These are phyloP conservation scores for Pythium coloratum DNA, from an alignment of 352 stramenopile genomes.

Conservation along the genomic window DNA sequence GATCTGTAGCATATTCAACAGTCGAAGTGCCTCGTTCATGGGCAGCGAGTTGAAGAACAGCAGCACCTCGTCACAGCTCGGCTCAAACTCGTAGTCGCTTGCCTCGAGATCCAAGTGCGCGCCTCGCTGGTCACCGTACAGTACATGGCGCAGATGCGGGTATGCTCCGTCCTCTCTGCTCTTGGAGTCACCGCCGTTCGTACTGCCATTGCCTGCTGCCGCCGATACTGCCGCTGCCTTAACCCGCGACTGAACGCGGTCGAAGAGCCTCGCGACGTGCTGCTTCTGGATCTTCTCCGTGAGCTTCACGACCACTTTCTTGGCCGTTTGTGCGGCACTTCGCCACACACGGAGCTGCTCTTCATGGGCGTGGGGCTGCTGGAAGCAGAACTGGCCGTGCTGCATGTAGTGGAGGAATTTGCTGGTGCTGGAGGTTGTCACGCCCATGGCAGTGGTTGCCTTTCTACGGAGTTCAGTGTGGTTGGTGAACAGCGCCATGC, in stretches of 20 bases:
- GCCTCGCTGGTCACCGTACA: conserved; percentile 23
- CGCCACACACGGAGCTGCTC: conserved; percentile 21
- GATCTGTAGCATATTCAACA: conserved; percentile 42
- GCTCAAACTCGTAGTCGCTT: conserved; percentile 48
- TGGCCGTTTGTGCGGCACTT: conserved; percentile 17
- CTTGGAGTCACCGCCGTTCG: background rate
- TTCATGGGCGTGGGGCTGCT: conserved; percentile 19
- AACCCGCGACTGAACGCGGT: conserved; percentile 26
- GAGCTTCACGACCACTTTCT: conserved; percentile 42
- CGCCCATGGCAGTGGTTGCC: conserved; percentile 2
- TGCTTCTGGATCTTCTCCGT: conserved; percentile 46
- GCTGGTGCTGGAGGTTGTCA: conserved; percentile 11
- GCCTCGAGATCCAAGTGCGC: conserved; percentile 30
- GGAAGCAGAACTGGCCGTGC: conserved; percentile 31
- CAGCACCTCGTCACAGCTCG: conserved; percentile 42
- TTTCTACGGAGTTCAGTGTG: conserved; percentile 10
- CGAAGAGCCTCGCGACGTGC: conserved; percentile 25
- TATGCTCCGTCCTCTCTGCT: conserved; percentile 2
- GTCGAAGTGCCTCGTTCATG: conserved; percentile 34
- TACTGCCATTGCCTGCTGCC: background rate
- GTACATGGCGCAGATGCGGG: conserved; percentile 31
- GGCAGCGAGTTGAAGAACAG: conserved; percentile 46
- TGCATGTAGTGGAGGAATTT: conserved; percentile 51
- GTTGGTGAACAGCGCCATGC: conserved; percentile 17
- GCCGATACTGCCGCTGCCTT: conserved; percentile 2